phyloP scores from a whole-genome alignment of 768 basidiomycete genomes.

The Tricholoma terreum region DNA sequence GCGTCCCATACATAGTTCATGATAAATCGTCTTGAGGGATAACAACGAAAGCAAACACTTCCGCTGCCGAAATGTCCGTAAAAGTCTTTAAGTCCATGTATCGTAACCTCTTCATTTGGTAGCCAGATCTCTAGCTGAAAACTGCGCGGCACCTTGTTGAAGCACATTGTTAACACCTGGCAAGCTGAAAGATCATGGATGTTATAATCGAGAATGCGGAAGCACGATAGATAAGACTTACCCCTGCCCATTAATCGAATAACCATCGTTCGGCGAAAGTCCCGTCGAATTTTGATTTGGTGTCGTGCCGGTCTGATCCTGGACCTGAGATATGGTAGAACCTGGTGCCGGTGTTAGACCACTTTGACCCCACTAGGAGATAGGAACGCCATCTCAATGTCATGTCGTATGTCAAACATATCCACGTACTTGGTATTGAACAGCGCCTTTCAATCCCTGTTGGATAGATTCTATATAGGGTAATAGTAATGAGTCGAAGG shows the following conservation, averaged over 20 bases:
- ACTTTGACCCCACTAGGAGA: slow-evolving; percentile 53
- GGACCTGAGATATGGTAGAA: slow-evolving; percentile 38
- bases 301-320: slow-evolving; percentile 30
- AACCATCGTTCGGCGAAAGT: slow-evolving; percentile 66
- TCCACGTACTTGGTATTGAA: slow-evolving; percentile 44
- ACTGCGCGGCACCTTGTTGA: neutral
- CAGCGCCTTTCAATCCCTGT: slow-evolving; percentile 42
- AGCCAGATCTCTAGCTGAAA: neutral
- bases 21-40: neutral
- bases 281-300: slow-evolving; percentile 36
- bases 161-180: neutral
- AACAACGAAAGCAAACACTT: neutral
- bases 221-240: slow-evolving; percentile 18
- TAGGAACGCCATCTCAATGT: slow-evolving; percentile 17
- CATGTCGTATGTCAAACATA: neutral
- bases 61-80: neutral
- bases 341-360: slow-evolving; percentile 46
- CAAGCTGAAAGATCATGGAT: neutral
- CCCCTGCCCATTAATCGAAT: slow-evolving; percentile 42
- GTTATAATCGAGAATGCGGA: neutral
- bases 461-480: slow-evolving; percentile 16
- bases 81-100: neutral
- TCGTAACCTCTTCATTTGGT: neutral
- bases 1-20: neutral
- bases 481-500: neutral